Conservation (phyloP, 148 eudicot species). For the Nyssa sinensis region DNA sequence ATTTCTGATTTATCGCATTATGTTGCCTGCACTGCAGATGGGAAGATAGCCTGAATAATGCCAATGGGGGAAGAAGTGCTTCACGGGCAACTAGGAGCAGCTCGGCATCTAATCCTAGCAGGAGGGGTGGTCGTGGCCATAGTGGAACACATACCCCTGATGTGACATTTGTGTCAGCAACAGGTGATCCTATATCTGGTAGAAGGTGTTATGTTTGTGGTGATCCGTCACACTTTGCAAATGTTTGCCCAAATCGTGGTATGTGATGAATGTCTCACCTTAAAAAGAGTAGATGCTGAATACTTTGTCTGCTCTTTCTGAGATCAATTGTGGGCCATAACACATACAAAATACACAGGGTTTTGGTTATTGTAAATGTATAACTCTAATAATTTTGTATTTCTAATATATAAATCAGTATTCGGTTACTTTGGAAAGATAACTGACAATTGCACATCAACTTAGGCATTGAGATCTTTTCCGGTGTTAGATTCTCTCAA, state of each 20-base stretch:
- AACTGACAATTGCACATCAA: too few relatives aligned
- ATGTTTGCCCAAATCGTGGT: constrained; percentile 84
- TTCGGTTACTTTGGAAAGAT: too few relatives aligned
- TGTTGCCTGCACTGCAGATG: constrained; percentile 47
- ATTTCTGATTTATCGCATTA: not conserved
- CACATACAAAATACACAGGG: too few relatives aligned
- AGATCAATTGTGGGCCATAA: not conserved
- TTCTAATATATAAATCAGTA: too few relatives aligned
- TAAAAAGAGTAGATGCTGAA: not conserved
- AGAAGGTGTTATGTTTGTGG: constrained; percentile 78
- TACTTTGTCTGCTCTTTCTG: not conserved
- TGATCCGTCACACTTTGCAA: constrained; percentile 92
- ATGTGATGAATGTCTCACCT: constrained; percentile 17
- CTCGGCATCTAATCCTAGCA: not conserved
- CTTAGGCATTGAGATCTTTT: too few relatives aligned
- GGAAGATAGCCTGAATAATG: constrained; percentile 60
- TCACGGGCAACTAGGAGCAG: not conserved
- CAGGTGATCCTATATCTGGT: constrained; percentile 77
- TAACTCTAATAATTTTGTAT: too few relatives aligned
- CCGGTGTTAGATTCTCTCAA: too few relatives aligned
- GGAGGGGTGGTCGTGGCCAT: constrained; percentile 26
- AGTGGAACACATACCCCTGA: constrained; percentile 16
- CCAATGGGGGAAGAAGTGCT: constrained; percentile 27
- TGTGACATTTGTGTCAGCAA: constrained; percentile 75
- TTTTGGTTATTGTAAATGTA: too few relatives aligned